phyloP scores from a whole-genome alignment of 2,329 filamentous ascomycete genomes.

The Aspergillus vadensis region DNA sequence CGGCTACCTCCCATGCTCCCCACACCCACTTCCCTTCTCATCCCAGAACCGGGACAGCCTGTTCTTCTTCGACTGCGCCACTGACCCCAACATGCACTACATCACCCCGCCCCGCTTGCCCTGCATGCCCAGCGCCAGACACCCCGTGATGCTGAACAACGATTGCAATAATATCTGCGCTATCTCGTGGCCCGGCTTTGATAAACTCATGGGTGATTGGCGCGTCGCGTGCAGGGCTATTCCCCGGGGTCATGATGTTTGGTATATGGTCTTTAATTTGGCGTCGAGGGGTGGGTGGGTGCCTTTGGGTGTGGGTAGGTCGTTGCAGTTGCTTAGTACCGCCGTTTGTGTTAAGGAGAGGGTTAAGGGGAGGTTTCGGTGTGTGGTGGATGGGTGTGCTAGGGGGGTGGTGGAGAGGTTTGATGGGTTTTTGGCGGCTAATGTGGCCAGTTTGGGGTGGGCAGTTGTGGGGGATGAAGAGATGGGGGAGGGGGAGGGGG shows the following conservation, averaged over 20 bases:
- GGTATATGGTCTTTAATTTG: neutral
- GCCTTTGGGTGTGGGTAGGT: neutral
- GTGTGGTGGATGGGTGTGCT: neutral
- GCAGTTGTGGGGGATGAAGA: neutral
- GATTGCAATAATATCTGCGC: too few species aligned
- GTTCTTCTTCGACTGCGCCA: neutral
- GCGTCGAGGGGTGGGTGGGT: neutral
- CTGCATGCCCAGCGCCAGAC: neutral
- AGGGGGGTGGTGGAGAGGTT: neutral
- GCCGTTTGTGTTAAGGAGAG: neutral
- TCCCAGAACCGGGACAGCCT: neutral
- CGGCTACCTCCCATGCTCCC: neutral
- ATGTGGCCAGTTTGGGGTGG: neutral
- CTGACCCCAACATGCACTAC: neutral
- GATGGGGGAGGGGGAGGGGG: too few species aligned
- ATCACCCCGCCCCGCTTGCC: neutral
- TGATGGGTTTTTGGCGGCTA: neutral
- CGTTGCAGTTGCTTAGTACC: neutral
- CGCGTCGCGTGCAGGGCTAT: neutral
- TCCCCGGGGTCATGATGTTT: neutral
- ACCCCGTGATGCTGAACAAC: neutral
- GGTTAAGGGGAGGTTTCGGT: neutral
- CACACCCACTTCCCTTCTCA: neutral
- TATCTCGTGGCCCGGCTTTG: neutral
- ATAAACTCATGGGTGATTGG: neutral